These are phyloP conservation scores for Boletus rubescentipes DNA, from an alignment of 768 basidiomycete species.

Conservation along the genomic window DNA sequence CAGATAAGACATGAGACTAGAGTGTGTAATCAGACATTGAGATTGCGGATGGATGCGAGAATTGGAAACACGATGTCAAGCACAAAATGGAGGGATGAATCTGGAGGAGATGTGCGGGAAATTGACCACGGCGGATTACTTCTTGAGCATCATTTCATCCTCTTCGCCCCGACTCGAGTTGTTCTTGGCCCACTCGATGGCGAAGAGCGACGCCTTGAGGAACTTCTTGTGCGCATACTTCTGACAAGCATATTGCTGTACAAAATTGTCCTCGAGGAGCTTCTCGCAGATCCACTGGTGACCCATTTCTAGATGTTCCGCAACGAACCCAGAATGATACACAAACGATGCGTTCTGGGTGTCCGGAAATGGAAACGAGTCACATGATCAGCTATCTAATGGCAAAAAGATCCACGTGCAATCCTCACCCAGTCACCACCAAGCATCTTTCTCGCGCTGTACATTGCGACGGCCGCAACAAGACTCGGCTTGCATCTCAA, in stretches of 20 bases:
- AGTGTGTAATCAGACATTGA: constrained; percentile 40
- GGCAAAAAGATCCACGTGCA: constrained; percentile 22
- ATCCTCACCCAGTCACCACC: constrained; percentile 90
- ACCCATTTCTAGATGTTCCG: constrained; percentile 81
- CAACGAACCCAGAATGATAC: constrained; percentile 90
- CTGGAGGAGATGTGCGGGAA: constrained; percentile 23
- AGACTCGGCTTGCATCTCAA: constrained; percentile 90
- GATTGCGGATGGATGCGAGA: constrained; percentile 34
- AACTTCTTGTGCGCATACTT: constrained; percentile 99
- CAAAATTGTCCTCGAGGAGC: constrained; percentile 75
- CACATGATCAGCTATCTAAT: constrained; percentile 30
- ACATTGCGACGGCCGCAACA: constrained; percentile 96
- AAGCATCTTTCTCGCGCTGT: constrained; percentile 90
- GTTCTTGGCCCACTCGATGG: constrained; percentile 69
- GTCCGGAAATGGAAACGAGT: constrained; percentile 26
- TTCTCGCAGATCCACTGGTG: constrained; percentile 82
- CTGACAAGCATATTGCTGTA: constrained; percentile 85
- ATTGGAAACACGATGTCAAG: constrained; percentile 38
- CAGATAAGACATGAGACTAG: constrained; percentile 35
- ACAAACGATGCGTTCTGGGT: constrained; percentile 85
- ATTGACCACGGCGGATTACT: constrained; percentile 23
- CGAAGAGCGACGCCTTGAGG: constrained; percentile 84
- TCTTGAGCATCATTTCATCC: constrained; percentile 31
- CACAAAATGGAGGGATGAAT: constrained; percentile 30
- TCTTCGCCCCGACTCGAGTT: constrained; percentile 41